Evolutionary conservation across 1,139 yeast species (phyloP).

Genomic region (Nakaseomyces delphensis): DNA sequence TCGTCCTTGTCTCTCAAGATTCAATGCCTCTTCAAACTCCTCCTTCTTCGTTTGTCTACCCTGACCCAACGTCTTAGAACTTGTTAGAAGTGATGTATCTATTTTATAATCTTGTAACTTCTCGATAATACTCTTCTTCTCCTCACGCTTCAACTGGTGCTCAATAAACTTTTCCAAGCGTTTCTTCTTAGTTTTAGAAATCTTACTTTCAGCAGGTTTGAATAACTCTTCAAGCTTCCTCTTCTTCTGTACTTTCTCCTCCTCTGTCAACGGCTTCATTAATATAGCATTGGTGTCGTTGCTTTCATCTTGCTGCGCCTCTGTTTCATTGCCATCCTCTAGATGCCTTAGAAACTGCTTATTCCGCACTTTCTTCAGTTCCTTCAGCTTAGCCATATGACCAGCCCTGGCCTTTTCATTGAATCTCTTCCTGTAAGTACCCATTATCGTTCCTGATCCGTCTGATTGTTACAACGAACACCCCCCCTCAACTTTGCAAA

Average conservation of each 20-base stretch:
- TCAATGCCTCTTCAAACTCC: slow-evolving; percentile 64
- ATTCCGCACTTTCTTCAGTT: slow-evolving; percentile 58
- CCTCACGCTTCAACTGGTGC: slow-evolving; percentile 84
- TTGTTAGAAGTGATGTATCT: slow-evolving; percentile 59
- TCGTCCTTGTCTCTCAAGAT: slow-evolving; percentile 64
- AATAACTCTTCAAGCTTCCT: slow-evolving; percentile 48
- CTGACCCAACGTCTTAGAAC: slow-evolving; percentile 69
- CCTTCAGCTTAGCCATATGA: slow-evolving; percentile 71
- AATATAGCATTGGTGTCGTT: slow-evolving; percentile 55
- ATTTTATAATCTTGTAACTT: slow-evolving; percentile 65
- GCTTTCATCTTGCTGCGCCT: slow-evolving; percentile 18
- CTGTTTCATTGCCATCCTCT: slow-evolving; percentile 33
- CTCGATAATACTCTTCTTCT: slow-evolving; percentile 66
- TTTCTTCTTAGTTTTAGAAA: slow-evolving; percentile 68
- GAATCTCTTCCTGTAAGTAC: slow-evolving; percentile 69
- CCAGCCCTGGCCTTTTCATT: slow-evolving; percentile 84
- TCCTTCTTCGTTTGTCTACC: slow-evolving; percentile 68
- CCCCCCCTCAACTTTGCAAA: too few species aligned
- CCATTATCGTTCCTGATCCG: slow-evolving; percentile 55
- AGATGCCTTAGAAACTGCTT: slow-evolving; percentile 50
- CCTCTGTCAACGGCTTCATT: slow-evolving; percentile 40
- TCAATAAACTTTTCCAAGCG: slow-evolving; percentile 71
- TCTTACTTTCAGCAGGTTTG: slow-evolving; percentile 51
- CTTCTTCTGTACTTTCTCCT: slow-evolving; percentile 57
- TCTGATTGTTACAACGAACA: too few species aligned